phyloP scores from a whole-genome alignment of 257 asterid genomes.

The Gentiana dahurica region DNA sequence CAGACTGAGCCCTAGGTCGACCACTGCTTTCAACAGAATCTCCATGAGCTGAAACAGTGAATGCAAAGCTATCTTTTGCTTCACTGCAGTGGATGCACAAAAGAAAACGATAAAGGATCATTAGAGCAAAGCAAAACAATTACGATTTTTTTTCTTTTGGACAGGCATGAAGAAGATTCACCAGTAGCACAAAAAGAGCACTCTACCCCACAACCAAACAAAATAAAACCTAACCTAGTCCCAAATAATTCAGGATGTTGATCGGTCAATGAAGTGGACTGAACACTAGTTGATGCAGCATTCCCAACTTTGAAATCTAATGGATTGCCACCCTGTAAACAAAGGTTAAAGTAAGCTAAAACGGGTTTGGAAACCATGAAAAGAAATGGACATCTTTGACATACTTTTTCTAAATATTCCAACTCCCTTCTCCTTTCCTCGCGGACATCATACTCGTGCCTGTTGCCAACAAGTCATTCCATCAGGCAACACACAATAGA shows the following conservation, averaged over 20 bases:
- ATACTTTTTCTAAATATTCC: conserved; percentile 82
- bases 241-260: conserved; percentile 55
- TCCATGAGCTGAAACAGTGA: conserved; percentile 72
- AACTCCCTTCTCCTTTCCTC: conserved; percentile 68
- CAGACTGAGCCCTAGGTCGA: conserved; percentile 51
- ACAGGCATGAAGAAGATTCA: no score
- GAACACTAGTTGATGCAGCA: conserved; percentile 56
- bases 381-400: conserved; percentile 19
- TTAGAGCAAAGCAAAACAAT: neutral
- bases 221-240: conserved; percentile 36
- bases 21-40: conserved; percentile 92
- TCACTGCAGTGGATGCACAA: conserved; percentile 33
- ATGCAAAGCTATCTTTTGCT: conserved; percentile 79
- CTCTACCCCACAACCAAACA: conserved; percentile 7
- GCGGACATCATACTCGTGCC: conserved; percentile 74
- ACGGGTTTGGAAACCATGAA: conserved; percentile 10
- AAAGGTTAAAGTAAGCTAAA: conserved; percentile 16
- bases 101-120: conserved; percentile 1
- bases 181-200: no score
- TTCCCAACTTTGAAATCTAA: conserved; percentile 57
- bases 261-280: conserved; percentile 65
- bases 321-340: conserved; percentile 80
- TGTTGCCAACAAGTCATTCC: conserved; percentile 27
- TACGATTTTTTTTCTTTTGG: no score
- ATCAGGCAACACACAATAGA: conserved; percentile 7